Percentiles rank a stretch among this genome's conserved stretches.
These are phyloP conservation scores for Hypoxylon sp. DNA, from an alignment of 2,329 filamentous ascomycete species.

Conservation along the genomic window DNA sequence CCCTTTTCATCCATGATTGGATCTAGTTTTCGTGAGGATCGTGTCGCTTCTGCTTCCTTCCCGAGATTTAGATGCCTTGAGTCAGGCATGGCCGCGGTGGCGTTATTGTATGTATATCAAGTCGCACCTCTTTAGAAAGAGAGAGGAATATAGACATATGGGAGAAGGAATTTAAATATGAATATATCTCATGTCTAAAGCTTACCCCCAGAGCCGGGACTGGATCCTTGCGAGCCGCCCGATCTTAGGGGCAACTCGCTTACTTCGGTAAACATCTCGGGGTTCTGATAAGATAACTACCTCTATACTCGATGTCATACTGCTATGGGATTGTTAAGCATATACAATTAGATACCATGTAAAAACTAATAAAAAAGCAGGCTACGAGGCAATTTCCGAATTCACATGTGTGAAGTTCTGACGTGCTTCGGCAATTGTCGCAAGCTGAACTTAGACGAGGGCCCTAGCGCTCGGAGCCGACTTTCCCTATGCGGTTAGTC, in stretches of 20 bases:
- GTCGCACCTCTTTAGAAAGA: neutral
- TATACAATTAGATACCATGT: slow-evolving; percentile 3
- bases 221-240: neutral
- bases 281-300: slow-evolving; percentile 1
- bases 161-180: slow-evolving; percentile 20
- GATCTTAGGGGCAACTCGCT: slow-evolving; percentile 5
- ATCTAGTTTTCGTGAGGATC: neutral
- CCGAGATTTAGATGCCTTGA: neutral
- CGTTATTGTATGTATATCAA: neutral
- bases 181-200: neutral
- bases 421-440: slow-evolving; percentile 21
- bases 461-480: slow-evolving; percentile 28
- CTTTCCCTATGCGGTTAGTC: slow-evolving; percentile 27
- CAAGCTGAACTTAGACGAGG: slow-evolving; percentile 10
- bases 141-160: neutral
- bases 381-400: slow-evolving; percentile 21
- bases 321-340: neutral
- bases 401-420: neutral
- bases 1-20: slow-evolving; percentile 17
- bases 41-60: slow-evolving; percentile 2
- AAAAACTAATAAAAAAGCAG: slow-evolving; percentile 9
- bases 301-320: neutral
- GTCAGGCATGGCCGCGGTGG: neutral
- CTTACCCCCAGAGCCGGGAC: neutral
- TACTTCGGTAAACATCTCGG: slow-evolving; percentile 32